Conservation (phyloP, 768 basidiomycete species). For the Gloeophyllum trabeum region DNA sequence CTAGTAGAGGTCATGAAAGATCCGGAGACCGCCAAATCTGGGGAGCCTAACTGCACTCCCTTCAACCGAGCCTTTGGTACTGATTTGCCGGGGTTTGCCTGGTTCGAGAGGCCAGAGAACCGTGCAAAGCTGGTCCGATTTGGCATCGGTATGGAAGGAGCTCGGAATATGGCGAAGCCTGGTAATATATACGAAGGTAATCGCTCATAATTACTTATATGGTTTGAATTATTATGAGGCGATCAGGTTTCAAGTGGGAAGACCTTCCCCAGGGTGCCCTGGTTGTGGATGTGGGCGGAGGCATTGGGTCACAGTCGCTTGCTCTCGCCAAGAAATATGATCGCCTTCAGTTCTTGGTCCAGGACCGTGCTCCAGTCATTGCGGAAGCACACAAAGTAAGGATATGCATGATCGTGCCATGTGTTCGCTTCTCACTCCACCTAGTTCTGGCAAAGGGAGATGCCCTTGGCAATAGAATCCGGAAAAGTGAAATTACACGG, state of each 20-base stretch:
- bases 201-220: neutral
- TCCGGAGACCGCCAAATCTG: slow-evolving; percentile 14
- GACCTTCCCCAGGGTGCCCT: slow-evolving; percentile 6
- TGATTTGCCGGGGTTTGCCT: slow-evolving; percentile 15
- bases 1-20: slow-evolving; percentile 21
- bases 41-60: slow-evolving; percentile 14
- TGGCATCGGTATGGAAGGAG: slow-evolving; percentile 19
- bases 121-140: slow-evolving; percentile 15
- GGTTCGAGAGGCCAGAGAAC: slow-evolving; percentile 13
- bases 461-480: neutral
- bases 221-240: neutral
- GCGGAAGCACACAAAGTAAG: slow-evolving; percentile 4
- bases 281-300: slow-evolving; percentile 14
- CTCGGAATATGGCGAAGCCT: slow-evolving; percentile 5
- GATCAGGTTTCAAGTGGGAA: slow-evolving; percentile 12
- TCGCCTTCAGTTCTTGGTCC: slow-evolving; percentile 9
- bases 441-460: neutral
- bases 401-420: no score
- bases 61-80: slow-evolving; percentile 16
- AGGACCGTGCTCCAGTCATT: slow-evolving; percentile 9
- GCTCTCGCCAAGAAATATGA: slow-evolving; percentile 6
- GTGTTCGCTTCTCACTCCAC: no score
- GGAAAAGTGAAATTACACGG: neutral
- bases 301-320: slow-evolving; percentile 7
- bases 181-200: neutral